Percentiles rank a stretch among this genome's conserved stretches.
phyloP scores from a whole-genome alignment of 2,329 filamentous ascomycete species.

The Aspergillus sergii region DNA sequence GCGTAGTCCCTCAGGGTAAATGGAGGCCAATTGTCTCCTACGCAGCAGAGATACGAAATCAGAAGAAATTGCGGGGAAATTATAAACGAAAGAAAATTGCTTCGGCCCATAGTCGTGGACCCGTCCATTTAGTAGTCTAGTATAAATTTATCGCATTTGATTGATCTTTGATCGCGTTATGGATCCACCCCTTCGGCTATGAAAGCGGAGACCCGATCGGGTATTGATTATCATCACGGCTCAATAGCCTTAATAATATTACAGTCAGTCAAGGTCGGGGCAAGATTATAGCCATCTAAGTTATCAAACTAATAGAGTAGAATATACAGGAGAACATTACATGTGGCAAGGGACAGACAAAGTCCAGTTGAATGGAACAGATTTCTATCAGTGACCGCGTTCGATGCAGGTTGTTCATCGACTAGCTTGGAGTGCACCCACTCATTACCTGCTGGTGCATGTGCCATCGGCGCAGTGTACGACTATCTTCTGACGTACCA shows the following conservation, averaged over 20 bases:
- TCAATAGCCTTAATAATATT: neutral
- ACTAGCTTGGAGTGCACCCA: neutral
- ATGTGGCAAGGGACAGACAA: neutral
- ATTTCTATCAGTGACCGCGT: neutral
- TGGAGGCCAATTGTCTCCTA: neutral
- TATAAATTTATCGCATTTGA: neutral
- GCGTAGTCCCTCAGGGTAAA: no score
- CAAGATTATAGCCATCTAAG: no score
- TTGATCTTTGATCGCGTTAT: conserved; percentile 1
- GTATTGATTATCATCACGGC: neutral
- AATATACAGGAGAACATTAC: no score
- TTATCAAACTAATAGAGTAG: neutral
- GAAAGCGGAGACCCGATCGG: neutral
- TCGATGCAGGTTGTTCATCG: neutral
- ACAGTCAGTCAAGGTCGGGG: no score
- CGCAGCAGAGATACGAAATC: neutral
- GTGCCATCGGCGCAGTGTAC: neutral
- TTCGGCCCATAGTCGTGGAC: no score
- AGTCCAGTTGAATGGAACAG: neutral
- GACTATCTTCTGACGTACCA: neutral
- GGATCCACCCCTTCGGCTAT: conserved; percentile 1
- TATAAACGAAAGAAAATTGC: neutral
- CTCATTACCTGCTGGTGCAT: neutral
- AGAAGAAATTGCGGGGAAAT: neutral
- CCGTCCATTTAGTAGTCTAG: no score